Conservation (phyloP, 2,329 filamentous ascomycete species). For the Hypoxylon sp. region DNA sequence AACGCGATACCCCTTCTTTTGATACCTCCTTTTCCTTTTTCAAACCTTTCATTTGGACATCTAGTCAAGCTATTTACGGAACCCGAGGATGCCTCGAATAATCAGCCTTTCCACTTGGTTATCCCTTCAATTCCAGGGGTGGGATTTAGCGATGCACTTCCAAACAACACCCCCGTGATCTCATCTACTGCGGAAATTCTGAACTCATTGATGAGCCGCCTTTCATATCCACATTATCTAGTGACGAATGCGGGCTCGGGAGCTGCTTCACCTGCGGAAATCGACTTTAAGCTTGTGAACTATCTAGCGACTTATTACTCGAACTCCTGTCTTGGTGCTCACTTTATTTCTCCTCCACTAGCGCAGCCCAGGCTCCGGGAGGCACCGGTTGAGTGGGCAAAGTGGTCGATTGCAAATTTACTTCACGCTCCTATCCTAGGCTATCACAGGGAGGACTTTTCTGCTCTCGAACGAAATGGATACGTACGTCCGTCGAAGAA, state of each 20-base stretch:
- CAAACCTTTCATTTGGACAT: constrained; percentile 72
- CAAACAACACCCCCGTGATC: constrained; percentile 64
- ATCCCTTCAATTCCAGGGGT: constrained; percentile 76
- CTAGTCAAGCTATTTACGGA: constrained; percentile 69
- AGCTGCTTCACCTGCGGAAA: constrained; percentile 60
- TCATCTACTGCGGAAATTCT: constrained; percentile 69
- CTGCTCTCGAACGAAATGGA: constrained; percentile 55
- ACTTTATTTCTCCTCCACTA: constrained; percentile 72
- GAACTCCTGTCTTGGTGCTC: constrained; percentile 69
- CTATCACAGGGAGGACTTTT: constrained; percentile 68
- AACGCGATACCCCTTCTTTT: constrained; percentile 75
- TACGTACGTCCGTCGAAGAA: constrained; percentile 39
- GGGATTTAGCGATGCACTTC: constrained; percentile 76
- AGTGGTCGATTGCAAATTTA: constrained; percentile 68
- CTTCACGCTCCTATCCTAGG: constrained; percentile 68
- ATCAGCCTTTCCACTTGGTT: constrained; percentile 75
- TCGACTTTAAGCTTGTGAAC: constrained; percentile 67
- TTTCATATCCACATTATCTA: constrained; percentile 73
- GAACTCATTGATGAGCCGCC: constrained; percentile 70
- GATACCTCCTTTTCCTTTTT: constrained; percentile 75
- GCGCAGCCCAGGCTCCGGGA: constrained; percentile 62
- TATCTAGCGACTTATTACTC: constrained; percentile 64
- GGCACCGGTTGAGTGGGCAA: constrained; percentile 65
- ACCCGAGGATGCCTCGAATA: constrained; percentile 61
- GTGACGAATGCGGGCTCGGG: constrained; percentile 68